phyloP scores from a whole-genome alignment of 108 stramenopile genomes.

The Nitzschia inconspicua region DNA sequence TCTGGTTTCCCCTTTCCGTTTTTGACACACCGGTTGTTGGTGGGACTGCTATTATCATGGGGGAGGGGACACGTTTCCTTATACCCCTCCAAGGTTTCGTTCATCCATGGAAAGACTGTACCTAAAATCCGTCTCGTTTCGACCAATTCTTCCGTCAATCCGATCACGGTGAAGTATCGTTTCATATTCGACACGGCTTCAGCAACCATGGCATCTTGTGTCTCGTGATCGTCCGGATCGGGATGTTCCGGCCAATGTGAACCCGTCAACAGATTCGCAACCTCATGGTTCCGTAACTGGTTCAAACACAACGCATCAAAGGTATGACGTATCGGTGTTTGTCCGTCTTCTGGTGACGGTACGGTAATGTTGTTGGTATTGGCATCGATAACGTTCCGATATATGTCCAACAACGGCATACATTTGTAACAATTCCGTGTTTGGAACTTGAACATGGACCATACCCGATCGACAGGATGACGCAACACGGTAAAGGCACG shows the following conservation, averaged over 20 bases:
- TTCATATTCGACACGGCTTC: constrained; percentile 69
- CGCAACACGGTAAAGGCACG: constrained; percentile 65
- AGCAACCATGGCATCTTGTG: constrained; percentile 22
- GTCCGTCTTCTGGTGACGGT: not conserved
- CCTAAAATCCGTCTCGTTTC: constrained; percentile 45
- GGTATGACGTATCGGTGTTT: not conserved
- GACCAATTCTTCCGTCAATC: constrained; percentile 58
- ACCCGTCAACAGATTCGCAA: constrained; percentile 56
- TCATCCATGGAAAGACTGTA: constrained; percentile 65
- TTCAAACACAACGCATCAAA: constrained; percentile 35
- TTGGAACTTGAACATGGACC: constrained; percentile 78
- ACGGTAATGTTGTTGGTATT: constrained; percentile 15
- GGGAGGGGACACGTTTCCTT: constrained; percentile 42
- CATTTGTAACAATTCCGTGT: constrained; percentile 66
- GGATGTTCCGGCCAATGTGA: constrained; percentile 1
- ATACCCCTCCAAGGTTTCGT: constrained; percentile 12
- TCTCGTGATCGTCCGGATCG: not conserved
- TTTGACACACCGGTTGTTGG: constrained; percentile 51
- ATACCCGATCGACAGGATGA: constrained; percentile 77
- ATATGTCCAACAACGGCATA: constrained; percentile 53
- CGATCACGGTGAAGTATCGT: constrained; percentile 63
- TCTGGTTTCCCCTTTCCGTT: constrained; percentile 22
- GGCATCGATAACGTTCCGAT: constrained; percentile 40
- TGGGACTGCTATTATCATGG: constrained; percentile 46
- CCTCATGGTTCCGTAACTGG: constrained; percentile 68